Evolutionary conservation across 768 basidiomycete genomes (phyloP), one percentile per base, ranked within the genome.

Genomic region (Mycena albidolilacea): DNA sequence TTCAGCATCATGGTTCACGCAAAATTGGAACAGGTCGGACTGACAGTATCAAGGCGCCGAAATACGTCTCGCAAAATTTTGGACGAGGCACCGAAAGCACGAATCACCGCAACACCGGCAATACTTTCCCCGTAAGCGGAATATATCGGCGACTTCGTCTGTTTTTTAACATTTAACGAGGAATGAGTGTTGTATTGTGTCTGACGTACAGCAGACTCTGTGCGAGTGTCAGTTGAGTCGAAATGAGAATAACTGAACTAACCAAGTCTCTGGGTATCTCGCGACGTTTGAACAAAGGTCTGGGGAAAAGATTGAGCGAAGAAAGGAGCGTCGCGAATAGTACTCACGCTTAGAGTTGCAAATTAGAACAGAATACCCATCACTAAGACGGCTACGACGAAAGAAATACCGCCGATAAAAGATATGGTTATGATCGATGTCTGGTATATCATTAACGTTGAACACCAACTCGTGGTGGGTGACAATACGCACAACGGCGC

Each of bases 21-120:
- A 43, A 23, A 30, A 54, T 30, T n/a, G 19, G 30, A n/a, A 37
- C 39, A 12, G 23, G 52, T 54, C 23, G 11, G 38, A 54, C 52
- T 48, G 21, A 63, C 44, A 9, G 93, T 94, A 78, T 95, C 94
- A n/a, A 93, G 91, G 71, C 89, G 92, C 60, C 90, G 88, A 15
- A 95, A 85, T 93, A 96, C 95, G 76, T 95, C 95, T 62, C 94
- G 86, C 75, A 96, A 80, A 80, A 95, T 93, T 79, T 95, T 95
- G 50, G 94, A 93, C 35, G 93, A 91, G 10, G 94, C 95, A 14
- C 96, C 96, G 79, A 96, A 97, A 0, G 96, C 92, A 63, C 96
- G 92, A 48, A 96, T 79, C 64, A 93, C 89, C 1, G 91, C 82
- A 35, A 92, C 90, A 17, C 93, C 90, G 0, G 90, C 84, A 60